Evolutionary conservation across 2,329 filamentous ascomycete species (phyloP), one percentile per base, ranked within the genome.

Genomic region (Microsporum canis): DNA sequence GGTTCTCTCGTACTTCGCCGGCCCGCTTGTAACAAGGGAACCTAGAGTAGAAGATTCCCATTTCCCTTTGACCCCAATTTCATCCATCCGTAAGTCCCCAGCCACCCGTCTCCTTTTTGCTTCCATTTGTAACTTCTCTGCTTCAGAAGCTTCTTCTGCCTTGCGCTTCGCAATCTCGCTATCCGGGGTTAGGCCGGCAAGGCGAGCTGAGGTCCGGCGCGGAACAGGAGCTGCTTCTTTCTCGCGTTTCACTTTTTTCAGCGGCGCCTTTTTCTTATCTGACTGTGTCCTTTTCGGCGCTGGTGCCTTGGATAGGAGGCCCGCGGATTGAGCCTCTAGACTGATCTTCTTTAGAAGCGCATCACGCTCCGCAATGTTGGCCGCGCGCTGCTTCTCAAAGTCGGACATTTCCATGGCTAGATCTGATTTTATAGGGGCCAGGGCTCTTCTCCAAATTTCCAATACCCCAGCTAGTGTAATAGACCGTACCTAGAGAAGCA

Each of bases 341-440:
- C 88, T 86, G 0, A 95, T 82, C 63, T 91, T 87, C 63, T 88
- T 88, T 0, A 96, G 75, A 0, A 96, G 80, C 71, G 87, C 89
- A 73, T 92, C 87, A 67, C 95, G 94, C 60, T 88, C 86, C 0
- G 87, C 89, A 45, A 95, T 95, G 66, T 96, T 96, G 63, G 91
- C 89, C 14, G 89, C 82, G 0, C 91, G 82, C 66, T 89, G 85
- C 68, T 86, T 85, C 78, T 96, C 91, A 73, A 95, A 96, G 43
- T 90, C 89, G 73, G 88, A 95, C 67, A 95, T 77, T 39, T 82
- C 82, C 27, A 41, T 33, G 39, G 14, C 57, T 17, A 57, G 62
- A 6, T 63, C 60, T 2, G 59, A 34, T 36, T 61, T 59, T 10
- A 51, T 43, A 8, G 47, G 58, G 10, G 51, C 12, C 51, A 55